These are phyloP conservation scores for Tricholoma flavovirens DNA, from an alignment of 768 basidiomycete genomes.

Conservation along the genomic window DNA sequence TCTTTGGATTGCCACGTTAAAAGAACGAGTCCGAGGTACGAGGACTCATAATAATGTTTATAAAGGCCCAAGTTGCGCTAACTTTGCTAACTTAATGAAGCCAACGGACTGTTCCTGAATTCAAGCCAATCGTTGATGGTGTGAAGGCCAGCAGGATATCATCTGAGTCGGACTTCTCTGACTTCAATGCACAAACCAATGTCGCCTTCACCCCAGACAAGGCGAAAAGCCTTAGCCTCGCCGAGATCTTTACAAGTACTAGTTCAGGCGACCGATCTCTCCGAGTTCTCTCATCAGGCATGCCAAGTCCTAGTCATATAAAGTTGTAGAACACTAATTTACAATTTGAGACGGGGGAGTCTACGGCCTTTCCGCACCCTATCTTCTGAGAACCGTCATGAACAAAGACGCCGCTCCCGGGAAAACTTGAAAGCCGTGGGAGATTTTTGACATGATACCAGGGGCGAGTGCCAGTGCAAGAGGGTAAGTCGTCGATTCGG, in stretches of 20 bases:
- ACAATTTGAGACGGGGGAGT: slow-evolving; percentile 31
- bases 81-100: not conserved
- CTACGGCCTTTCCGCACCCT: slow-evolving; percentile 26
- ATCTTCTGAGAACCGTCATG: slow-evolving; percentile 28
- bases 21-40: too few species aligned
- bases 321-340: not conserved
- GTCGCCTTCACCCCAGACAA: not conserved
- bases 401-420: slow-evolving; percentile 16
- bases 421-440: slow-evolving; percentile 23
- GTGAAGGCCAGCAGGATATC: not conserved
- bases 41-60: not conserved
- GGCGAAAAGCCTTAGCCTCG: not conserved
- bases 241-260: not conserved
- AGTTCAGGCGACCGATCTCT: not conserved
- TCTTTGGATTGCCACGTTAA: too few species aligned
- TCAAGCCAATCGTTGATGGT: not conserved
- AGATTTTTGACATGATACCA: slow-evolving; percentile 31
- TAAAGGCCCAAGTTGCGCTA: not conserved
- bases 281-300: not conserved
- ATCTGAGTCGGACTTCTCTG: too few species aligned
- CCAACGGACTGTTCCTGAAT: not conserved
- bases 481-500: slow-evolving; percentile 15
- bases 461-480: slow-evolving; percentile 32
- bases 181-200: not conserved
- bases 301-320: not conserved